Evolutionary conservation across 140 eudicot species (phyloP).

Genomic region (Senecio squalidus): DNA sequence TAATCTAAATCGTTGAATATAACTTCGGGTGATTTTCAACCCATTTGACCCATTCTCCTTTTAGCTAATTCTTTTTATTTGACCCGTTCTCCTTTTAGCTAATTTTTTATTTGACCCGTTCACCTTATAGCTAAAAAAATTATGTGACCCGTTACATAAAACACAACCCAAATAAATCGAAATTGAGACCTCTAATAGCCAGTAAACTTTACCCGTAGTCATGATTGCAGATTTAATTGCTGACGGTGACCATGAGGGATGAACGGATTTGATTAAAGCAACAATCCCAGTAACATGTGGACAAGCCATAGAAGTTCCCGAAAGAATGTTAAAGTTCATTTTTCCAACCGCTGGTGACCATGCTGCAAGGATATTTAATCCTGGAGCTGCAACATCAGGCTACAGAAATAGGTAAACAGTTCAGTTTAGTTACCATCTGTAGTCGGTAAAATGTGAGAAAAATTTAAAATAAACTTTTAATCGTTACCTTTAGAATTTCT

Average conservation of each 20-base stretch:
- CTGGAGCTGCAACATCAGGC: slow-evolving; percentile 91
- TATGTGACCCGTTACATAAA: neutral
- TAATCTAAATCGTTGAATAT: neutral
- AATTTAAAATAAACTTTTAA: neutral
- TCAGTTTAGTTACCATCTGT: slow-evolving; percentile 27
- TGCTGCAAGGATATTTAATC: slow-evolving; percentile 82
- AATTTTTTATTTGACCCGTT: too few species aligned
- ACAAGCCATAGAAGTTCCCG: slow-evolving; percentile 95
- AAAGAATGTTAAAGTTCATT: slow-evolving; percentile 61
- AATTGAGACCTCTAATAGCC: neutral
- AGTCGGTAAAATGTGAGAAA: neutral
- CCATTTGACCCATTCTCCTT: neutral
- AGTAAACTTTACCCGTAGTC: slow-evolving; percentile 60
- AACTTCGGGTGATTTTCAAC: neutral
- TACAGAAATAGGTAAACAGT: slow-evolving; percentile 27
- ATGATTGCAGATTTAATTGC: slow-evolving; percentile 88
- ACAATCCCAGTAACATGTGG: slow-evolving; percentile 84
- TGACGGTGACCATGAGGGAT: slow-evolving; percentile 88
- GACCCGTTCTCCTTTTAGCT: neutral
- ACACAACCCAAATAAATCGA: neutral
- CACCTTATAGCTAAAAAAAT: neutral
- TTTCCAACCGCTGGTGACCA: slow-evolving; percentile 83
- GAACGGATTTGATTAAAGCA: slow-evolving; percentile 73
- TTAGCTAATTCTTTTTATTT: neutral
- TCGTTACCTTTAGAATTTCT: slow-evolving; percentile 77